These are phyloP conservation scores for Sclerotinia glacialis DNA, from an alignment of 2,329 filamentous ascomycete species.

Conservation along the genomic window DNA sequence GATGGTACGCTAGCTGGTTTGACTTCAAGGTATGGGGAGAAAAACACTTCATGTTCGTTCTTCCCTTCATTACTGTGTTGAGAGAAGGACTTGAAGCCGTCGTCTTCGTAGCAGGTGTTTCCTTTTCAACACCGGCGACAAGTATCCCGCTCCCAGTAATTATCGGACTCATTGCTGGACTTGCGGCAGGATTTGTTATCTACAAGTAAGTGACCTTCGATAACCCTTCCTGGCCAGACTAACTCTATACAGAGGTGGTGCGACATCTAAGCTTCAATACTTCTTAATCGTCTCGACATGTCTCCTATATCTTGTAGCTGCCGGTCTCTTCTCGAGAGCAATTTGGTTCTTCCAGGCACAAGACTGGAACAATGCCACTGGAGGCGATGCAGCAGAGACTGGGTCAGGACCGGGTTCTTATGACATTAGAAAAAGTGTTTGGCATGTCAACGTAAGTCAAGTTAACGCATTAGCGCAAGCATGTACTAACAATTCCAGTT, in stretches of 20 bases:
- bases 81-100: constrained; percentile 84
- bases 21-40: constrained; percentile 63
- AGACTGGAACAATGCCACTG: constrained; percentile 53
- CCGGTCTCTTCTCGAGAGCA: constrained; percentile 73
- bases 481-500: constrained; percentile 51
- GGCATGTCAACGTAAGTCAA: constrained; percentile 71
- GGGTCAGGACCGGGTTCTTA: constrained; percentile 72
- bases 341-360: constrained; percentile 74
- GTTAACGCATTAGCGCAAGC: neutral
- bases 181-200: constrained; percentile 66
- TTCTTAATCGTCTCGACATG: constrained; percentile 83
- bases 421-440: constrained; percentile 73
- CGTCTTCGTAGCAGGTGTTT: constrained; percentile 82
- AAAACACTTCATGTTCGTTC: constrained; percentile 80
- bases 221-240: constrained; percentile 3
- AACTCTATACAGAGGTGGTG: constrained; percentile 51
- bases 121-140: constrained; percentile 69
- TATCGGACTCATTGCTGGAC: constrained; percentile 66
- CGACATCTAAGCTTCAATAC: constrained; percentile 63
- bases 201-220: constrained; percentile 62
- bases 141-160: constrained; percentile 77
- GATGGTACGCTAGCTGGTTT: constrained; percentile 39
- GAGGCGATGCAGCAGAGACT: constrained; percentile 57
- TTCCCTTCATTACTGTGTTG: constrained; percentile 85
- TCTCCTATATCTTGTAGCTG: constrained; percentile 79